Evolutionary conservation across 805 yeast genomes (phyloP).

Genomic region (Groenewaldozyma salmanticensis): DNA sequence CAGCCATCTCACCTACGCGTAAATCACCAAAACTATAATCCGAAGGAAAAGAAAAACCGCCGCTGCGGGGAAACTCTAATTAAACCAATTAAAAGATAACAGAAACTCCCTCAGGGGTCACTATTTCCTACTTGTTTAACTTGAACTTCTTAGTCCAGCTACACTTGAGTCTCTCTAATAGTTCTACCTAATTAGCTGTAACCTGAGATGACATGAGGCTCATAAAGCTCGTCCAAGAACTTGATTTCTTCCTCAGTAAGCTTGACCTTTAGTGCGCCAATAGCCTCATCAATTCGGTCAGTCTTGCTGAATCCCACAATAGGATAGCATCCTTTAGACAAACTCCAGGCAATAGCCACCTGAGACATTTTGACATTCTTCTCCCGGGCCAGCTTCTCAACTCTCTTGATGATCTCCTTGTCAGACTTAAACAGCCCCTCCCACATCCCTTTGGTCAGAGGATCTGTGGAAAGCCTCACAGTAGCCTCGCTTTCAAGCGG

Average conservation of each 20-base stretch:
- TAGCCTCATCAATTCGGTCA: slow-evolving; percentile 45
- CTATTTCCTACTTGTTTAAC: too few species aligned
- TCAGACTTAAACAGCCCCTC: slow-evolving; percentile 8
- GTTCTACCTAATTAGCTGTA: too few species aligned
- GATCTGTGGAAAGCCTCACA: slow-evolving; percentile 4
- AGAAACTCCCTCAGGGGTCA: too few species aligned
- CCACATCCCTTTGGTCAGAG: background rate
- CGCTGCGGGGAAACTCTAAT: too few species aligned
- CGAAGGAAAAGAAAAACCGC: too few species aligned
- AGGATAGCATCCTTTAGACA: slow-evolving; percentile 43
- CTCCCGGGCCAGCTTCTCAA: slow-evolving; percentile 45
- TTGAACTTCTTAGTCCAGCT: too few species aligned
- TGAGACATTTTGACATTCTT: slow-evolving; percentile 42
- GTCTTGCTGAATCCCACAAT: slow-evolving; percentile 44
- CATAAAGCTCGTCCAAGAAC: slow-evolving; percentile 25
- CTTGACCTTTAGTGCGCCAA: slow-evolving; percentile 33
- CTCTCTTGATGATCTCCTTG: slow-evolving; percentile 34
- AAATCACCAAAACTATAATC: too few species aligned
- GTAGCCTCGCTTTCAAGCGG: slow-evolving; percentile 24
- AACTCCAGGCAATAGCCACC: slow-evolving; percentile 44
- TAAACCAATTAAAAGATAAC: too few species aligned
- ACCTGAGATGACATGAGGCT: slow-evolving; percentile 17
- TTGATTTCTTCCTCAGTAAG: slow-evolving; percentile 28
- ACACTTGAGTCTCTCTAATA: too few species aligned
- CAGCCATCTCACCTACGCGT: too few species aligned